Base-by-base conservation (phyloP, 768 basidiomycete species). In the Galerina marginata region DNA sequence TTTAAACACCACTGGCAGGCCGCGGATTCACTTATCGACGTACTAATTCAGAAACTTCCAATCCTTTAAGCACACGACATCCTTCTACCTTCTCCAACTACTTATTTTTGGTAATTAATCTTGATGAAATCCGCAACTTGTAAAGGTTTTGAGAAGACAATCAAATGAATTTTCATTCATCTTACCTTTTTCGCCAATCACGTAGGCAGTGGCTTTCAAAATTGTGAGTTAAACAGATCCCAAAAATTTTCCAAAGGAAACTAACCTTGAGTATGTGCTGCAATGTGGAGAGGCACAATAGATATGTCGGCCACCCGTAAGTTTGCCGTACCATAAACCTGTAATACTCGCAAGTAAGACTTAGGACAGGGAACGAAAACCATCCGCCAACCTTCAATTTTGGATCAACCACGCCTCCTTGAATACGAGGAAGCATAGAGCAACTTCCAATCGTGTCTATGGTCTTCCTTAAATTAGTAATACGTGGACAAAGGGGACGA, bases 321-420 rank as follows among this genome's bases (percentile, higher is more conserved):
- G 60, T 86, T 86, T 47, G 68, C 75, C 2, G 86, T 86, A 1
- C 84, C 86, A 62, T 87, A 86, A 0, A 87, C 85, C 79, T 81
- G 43, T 16, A 48, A 56, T 9, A 37, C 20, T 54, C 12, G 10
- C 20, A 20, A n/a, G 43, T 48, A 14, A 14, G 6, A 9, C 29
- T 6, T 4, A 26, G 33, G 10, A 12, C 25, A n/a, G 25, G 2
- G 16, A 9, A 29, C 9, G 38, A n/a, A 14, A 33, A 20, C 6
- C 3, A 29, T 53, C 12, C 2, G 11, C 39, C 9, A 33, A 79
- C 82, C 73, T 81, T 82, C 4, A 84, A 68, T 14, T 74, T 48
- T 16, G 77, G 69, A 56, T 85, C 79, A 2, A 87, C 85, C 5
- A 87, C 85, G 25, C 85, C 85, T 15, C 73, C 72, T 50, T 80